Base-by-base conservation (phyloP, 2,329 filamentous ascomycete species). In the Aspergillus arachidicola region DNA sequence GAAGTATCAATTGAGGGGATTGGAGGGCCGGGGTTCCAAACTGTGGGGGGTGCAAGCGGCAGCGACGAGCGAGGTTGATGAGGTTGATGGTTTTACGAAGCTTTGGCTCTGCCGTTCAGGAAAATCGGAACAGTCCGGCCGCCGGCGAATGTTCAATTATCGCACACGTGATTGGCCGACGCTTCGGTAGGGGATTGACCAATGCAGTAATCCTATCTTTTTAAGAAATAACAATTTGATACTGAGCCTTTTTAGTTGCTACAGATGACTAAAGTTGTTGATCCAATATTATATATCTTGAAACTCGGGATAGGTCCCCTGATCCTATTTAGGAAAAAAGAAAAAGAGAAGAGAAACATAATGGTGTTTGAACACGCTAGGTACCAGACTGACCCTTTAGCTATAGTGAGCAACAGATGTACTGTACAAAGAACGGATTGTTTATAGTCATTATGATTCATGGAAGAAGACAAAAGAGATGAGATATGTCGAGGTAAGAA, bases 71-170 rank as follows among this genome's bases (percentile, higher is more conserved):
- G 70, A 70, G 67, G 68, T 73, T 67, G 70, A 70, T 70, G 74
- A 75, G 67, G 71, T 70, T 72, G 72, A 72, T 73, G 74, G 73
- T 73, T 78, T 74, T 72, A 69, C 70, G 75, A 73, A 75, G 70
- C 71, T 74, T 66, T 68, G 64, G 64, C 62, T 54, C 66, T 68
- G 66, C 74, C 69, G 71, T 70, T 65, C 71, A 74, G 75, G 75
- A 78, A 79, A 78, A 78, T 76, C 76, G 76, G 76, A 75, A 77
- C 71, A 69, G 72, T 70, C 74, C 74, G 75, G 76, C 74, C 73
- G 73, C 73, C 73, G 74, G 72, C 71, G 71, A 72, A 68, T 68
- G 70, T 64, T 59, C 66, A 76, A 79, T 79, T 79, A 68, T 72
- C 68, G 67, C 60, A 61, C 75, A 77, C 75, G 72, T 80, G 78